phyloP scores from a whole-genome alignment of 495 filamentous ascomycete genomes.

The Hypoxylon lienhwacheense region DNA sequence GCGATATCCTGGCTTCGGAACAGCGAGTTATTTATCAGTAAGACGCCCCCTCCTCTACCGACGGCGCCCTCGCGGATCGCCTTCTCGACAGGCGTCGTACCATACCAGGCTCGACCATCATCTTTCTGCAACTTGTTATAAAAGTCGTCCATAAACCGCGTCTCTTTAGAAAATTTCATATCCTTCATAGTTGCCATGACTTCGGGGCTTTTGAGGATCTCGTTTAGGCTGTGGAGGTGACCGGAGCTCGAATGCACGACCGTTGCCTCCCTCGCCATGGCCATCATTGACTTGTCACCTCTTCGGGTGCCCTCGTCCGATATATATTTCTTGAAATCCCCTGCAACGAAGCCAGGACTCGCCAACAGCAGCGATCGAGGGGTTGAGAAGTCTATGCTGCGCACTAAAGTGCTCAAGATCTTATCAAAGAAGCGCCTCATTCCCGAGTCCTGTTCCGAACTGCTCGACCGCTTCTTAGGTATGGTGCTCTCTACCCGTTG shows the following conservation, averaged over 20 bases:
- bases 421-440: slow-evolving; percentile 81
- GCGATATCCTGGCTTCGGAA: slow-evolving; percentile 84
- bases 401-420: slow-evolving; percentile 71
- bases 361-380: slow-evolving; percentile 79
- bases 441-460: slow-evolving; percentile 70
- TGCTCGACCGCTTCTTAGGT: slow-evolving; percentile 70
- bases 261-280: slow-evolving; percentile 63
- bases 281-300: slow-evolving; percentile 62
- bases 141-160: slow-evolving; percentile 83
- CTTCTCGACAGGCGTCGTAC: slow-evolving; percentile 77
- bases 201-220: slow-evolving; percentile 77
- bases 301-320: slow-evolving; percentile 67
- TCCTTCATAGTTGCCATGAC: slow-evolving; percentile 75
- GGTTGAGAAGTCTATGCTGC: slow-evolving; percentile 73
- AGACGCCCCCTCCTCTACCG: slow-evolving; percentile 76
- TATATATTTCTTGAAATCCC: slow-evolving; percentile 79
- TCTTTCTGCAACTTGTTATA: slow-evolving; percentile 77
- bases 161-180: slow-evolving; percentile 85
- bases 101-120: slow-evolving; percentile 91
- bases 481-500: slow-evolving; percentile 83
- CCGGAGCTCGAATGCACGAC: slow-evolving; percentile 84
- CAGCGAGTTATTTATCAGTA: slow-evolving; percentile 81
- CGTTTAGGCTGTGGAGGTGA: slow-evolving; percentile 80
- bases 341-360: slow-evolving; percentile 84
- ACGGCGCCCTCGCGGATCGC: slow-evolving; percentile 90